phyloP scores from a whole-genome alignment of 2,329 filamentous ascomycete species.

The Volutella citrinella region DNA sequence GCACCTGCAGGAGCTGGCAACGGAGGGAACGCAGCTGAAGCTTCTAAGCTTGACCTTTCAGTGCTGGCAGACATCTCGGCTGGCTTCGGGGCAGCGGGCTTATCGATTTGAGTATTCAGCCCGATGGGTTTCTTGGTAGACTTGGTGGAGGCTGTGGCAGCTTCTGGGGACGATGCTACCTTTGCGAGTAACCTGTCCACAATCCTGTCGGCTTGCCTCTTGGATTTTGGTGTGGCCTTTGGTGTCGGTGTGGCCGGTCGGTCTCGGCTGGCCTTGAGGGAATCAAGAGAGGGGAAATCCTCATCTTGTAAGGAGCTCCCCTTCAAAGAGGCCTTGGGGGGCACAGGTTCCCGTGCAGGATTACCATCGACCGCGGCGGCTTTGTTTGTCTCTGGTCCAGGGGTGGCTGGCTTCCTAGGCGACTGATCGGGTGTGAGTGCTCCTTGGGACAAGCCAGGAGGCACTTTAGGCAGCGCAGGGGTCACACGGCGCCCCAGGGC shows the following conservation, averaged over 20 bases:
- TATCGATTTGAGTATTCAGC: constrained; percentile 49
- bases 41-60: constrained; percentile 31
- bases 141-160: not conserved
- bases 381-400: constrained; percentile 37
- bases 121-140: constrained; percentile 31
- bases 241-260: constrained; percentile 34
- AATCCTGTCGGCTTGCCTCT: constrained; percentile 29
- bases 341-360: too few species aligned
- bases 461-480: constrained; percentile 24
- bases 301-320: constrained; percentile 50
- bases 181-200: constrained; percentile 23
- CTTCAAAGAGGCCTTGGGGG: too few species aligned
- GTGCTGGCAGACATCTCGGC: constrained; percentile 24
- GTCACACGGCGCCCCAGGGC: constrained; percentile 20
- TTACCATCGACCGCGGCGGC: too few species aligned
- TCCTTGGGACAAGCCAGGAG: constrained; percentile 22
- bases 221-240: constrained; percentile 32
- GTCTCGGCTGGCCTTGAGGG: constrained; percentile 33
- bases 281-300: constrained; percentile 59
- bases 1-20: constrained; percentile 45
- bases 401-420: constrained; percentile 23
- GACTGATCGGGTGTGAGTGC: constrained; percentile 32
- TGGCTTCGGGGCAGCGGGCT: constrained; percentile 29
- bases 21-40: constrained; percentile 45
- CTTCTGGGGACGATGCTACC: constrained; percentile 15